Evolutionary conservation across 2,329 filamentous ascomycete genomes (phyloP), one percentile per base, ranked within the genome.

Genomic region (Trichoderma brevicompactum): DNA sequence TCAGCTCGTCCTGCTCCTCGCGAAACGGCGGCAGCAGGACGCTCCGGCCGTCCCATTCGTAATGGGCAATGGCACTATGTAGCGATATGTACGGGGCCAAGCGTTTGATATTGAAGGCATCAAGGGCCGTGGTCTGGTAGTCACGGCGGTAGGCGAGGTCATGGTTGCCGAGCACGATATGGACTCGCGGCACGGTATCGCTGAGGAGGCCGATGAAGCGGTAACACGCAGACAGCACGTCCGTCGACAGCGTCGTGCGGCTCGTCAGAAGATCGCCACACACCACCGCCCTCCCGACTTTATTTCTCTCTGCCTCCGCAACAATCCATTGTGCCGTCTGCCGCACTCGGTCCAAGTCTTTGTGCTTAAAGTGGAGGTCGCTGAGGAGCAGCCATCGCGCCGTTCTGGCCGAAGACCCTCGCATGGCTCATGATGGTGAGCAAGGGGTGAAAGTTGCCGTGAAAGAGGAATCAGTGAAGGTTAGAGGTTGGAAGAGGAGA

Each of bases 101-200:
- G 32, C 65, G 68, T 7, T 48, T 61, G 10, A 72, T 67, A 8
- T 69, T 68, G 12, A 72, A 52, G 7, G 62, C 68, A 0, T 70
- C 48, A 1, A 72, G 69, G 0, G 70, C 70, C 0, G 69, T 72
- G 0, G 68, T 72, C 49, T 70, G 52, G 50, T 72, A 71, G 43
- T 72, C 70, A 13, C 69, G 70, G 58, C 69, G 68, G 28, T 72
- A 72, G 34, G 69, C 65, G 19, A 72, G 70, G 3, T 72, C 68
- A 62, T 72, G 71, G 40, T 72, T 72, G 10, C 71, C 71, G 8
- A 72, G 69, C 6, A 72, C 0, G 49, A 72, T 65, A 38, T 72
- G 64, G 13, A 72, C 19, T 9, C 48, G 65, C 5, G 70, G 69
- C 9, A 70, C 60, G 6, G 46, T 32, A 7, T 69, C 65, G 52